Conservation (phyloP, 352 stramenopile genomes). For the Phytophthora capsici region DNA sequence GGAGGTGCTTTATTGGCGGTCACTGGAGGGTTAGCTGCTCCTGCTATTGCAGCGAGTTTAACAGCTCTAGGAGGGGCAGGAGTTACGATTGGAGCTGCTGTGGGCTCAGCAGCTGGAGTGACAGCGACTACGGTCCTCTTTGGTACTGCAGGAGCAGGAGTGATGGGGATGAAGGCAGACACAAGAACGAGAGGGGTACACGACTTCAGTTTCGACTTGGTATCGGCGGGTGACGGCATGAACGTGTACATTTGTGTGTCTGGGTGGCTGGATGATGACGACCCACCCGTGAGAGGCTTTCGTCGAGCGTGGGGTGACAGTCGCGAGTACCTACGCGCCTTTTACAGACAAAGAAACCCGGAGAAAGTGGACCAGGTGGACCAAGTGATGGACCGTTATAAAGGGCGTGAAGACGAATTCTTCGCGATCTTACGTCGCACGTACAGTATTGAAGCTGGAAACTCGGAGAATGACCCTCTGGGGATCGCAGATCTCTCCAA, state of each 20-base stretch:
- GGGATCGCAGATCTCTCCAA: conserved; percentile 41
- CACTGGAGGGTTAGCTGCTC: conserved; percentile 70
- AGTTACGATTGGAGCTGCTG: conserved; percentile 59
- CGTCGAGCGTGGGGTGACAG: conserved; percentile 81
- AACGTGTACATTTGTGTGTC: conserved; percentile 90
- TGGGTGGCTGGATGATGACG: conserved; percentile 84
- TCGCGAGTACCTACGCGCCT: conserved; percentile 77
- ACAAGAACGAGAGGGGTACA: conserved; percentile 75
- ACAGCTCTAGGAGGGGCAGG: conserved; percentile 69
- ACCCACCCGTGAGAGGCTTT: conserved; percentile 61
- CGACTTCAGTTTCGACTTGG: conserved; percentile 83
- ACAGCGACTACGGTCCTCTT: conserved; percentile 83
- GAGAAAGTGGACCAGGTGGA: conserved; percentile 86
- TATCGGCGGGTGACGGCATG: conserved; percentile 83
- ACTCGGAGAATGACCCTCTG: conserved; percentile 52
- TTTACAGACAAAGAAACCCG: conserved; percentile 70
- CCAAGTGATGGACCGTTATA: conserved; percentile 81
- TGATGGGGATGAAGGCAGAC: conserved; percentile 85
- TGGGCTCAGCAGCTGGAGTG: conserved; percentile 60
- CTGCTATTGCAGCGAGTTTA: conserved; percentile 67
- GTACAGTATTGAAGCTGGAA: conserved; percentile 55
- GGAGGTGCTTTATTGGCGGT: conserved; percentile 77
- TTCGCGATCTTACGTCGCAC: conserved; percentile 73
- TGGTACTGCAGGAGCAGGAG: conserved; percentile 76
- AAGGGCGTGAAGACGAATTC: conserved; percentile 85